Percentiles rank a stretch among this genome's conserved stretches.
Evolutionary conservation across 169 alveolate species (phyloP).

Genomic region (Eimeria acervulina): DNA sequence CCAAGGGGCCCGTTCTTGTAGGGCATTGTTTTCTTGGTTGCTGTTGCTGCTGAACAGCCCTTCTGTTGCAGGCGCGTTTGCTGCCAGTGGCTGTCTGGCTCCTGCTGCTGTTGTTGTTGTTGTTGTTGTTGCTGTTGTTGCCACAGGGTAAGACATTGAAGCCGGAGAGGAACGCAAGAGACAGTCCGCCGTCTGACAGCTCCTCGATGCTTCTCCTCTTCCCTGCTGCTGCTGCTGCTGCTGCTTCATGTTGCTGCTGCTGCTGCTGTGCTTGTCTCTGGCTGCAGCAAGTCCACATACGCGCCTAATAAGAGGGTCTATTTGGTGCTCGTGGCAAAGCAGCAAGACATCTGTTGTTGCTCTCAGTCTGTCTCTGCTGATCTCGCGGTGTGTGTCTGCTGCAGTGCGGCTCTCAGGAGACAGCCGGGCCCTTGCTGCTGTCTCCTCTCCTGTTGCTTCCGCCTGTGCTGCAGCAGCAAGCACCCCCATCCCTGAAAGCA

Average conservation of each 20-base stretch:
- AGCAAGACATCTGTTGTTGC: constrained; percentile 33
- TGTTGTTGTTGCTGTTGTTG: not conserved
- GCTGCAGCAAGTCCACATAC: constrained; percentile 19
- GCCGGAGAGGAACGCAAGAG: not conserved
- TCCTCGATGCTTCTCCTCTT: not conserved
- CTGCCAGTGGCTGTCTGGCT: not conserved
- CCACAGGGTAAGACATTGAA: not conserved
- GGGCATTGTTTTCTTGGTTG: not conserved
- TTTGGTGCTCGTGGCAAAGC: constrained; percentile 52
- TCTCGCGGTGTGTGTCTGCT: constrained; percentile 42
- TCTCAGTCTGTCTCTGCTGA: constrained; percentile 53
- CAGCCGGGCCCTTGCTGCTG: constrained; percentile 4
- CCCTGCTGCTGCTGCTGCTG: constrained; percentile 61
- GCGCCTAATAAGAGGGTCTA: constrained; percentile 59
- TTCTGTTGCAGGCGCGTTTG: not conserved
- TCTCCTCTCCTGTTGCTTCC: constrained; percentile 45
- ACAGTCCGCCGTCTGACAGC: not conserved
- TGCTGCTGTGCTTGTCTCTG: not conserved
- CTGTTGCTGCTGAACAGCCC: not conserved
- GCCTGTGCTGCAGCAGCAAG: constrained; percentile 78
- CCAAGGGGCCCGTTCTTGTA: not conserved
- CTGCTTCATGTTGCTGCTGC: not conserved
- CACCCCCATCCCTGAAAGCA: constrained; percentile 77
- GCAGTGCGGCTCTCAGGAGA: constrained; percentile 26
- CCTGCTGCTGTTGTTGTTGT: constrained; percentile 12